These are phyloP conservation scores for Podospora pseudoanserina DNA, from an alignment of 495 filamentous ascomycete genomes.

Conservation along the genomic window DNA sequence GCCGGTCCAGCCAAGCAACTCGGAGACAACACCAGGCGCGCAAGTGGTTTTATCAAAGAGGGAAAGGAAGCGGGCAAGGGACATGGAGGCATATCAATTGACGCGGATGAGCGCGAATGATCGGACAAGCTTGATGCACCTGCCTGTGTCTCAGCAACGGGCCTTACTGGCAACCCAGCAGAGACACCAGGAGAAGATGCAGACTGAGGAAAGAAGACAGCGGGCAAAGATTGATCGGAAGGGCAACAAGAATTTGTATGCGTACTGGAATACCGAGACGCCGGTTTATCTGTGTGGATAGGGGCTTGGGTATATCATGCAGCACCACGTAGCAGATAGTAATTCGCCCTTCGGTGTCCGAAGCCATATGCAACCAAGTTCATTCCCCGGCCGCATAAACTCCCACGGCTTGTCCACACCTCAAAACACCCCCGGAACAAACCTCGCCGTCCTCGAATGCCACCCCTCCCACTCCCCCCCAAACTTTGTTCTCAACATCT, in stretches of 20 bases:
- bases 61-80: slow-evolving; percentile 16
- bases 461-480: slow-evolving; percentile 44
- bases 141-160: slow-evolving; percentile 29
- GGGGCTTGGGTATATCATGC: neutral
- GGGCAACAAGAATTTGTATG: slow-evolving; percentile 13
- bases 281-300: slow-evolving; percentile 6
- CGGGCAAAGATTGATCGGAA: slow-evolving; percentile 7
- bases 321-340: too few relatives aligned
- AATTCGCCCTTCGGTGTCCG: too few relatives aligned
- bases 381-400: too few relatives aligned
- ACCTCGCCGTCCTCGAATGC: slow-evolving; percentile 34
- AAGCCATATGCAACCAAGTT: too few relatives aligned
- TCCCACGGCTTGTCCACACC: too few relatives aligned
- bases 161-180: slow-evolving; percentile 31
- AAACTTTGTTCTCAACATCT: slow-evolving; percentile 41
- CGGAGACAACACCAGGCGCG: neutral
- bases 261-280: slow-evolving; percentile 1
- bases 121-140: slow-evolving; percentile 28
- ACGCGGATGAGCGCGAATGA: slow-evolving; percentile 29
- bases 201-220: slow-evolving; percentile 20
- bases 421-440: slow-evolving; percentile 32
- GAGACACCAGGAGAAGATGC: slow-evolving; percentile 27
- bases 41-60: slow-evolving; percentile 1
- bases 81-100: slow-evolving; percentile 24
- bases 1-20: neutral